Evolutionary conservation across 345 rosid genomes (phyloP).

Genomic region (Aurinia saxatilis): DNA sequence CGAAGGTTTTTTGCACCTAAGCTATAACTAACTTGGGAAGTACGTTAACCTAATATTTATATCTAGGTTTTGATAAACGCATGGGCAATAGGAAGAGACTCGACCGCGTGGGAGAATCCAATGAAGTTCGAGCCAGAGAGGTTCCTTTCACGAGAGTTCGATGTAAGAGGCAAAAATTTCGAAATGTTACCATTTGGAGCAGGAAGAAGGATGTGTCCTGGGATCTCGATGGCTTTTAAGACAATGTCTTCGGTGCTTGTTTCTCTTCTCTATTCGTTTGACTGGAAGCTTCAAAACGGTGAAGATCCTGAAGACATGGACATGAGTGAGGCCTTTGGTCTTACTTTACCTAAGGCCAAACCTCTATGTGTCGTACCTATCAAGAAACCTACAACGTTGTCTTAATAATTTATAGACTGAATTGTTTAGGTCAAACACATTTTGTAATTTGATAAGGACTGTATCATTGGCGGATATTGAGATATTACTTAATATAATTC

Average conservation of each 20-base stretch:
- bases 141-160: background rate
- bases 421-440: too few species aligned
- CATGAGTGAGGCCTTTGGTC: conserved; percentile 21
- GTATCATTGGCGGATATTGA: too few species aligned
- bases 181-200: background rate
- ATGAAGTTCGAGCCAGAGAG: conserved; percentile 29
- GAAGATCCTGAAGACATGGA: conserved; percentile 20
- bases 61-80: conserved; percentile 24
- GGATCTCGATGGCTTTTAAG: conserved; percentile 25
- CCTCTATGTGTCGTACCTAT: background rate
- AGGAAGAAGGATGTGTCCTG: conserved; percentile 6
- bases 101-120: conserved; percentile 30
- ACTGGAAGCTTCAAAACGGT: conserved; percentile 29
- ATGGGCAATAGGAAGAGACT: conserved; percentile 34
- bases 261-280: conserved; percentile 25
- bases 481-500: too few species aligned
- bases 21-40: too few species aligned
- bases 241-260: conserved; percentile 34
- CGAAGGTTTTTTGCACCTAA: too few species aligned
- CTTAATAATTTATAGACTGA: too few species aligned
- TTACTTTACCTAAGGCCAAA: conserved; percentile 11
- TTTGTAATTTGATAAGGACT: too few species aligned
- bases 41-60: too few species aligned
- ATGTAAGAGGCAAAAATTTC: background rate
- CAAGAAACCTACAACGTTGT: background rate